Percentiles rank a stretch among this genome's conserved stretches.
Conservation (phyloP, 176 grass and related monocot species). For the Echinochloa phyllopogon region DNA sequence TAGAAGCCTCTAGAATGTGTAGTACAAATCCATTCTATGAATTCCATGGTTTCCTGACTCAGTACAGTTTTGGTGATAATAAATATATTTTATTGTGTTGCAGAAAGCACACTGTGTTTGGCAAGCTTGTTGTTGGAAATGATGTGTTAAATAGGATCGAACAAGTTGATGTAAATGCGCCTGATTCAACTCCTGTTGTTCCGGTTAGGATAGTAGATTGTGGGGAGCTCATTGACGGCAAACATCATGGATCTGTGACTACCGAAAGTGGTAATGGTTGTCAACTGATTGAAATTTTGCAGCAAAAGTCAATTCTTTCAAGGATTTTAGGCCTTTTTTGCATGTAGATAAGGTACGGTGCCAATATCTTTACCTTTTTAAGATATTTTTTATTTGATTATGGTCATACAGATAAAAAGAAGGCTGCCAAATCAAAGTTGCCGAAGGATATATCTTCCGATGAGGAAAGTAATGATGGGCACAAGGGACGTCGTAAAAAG, state of each 20-base stretch:
- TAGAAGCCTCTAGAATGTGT: background rate
- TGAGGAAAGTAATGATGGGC: slow-evolving; percentile 65
- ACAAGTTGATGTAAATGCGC: slow-evolving; percentile 67
- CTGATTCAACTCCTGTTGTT: slow-evolving; percentile 57
- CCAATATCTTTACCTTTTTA: background rate
- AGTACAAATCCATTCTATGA: background rate
- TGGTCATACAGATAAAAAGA: slow-evolving; percentile 68
- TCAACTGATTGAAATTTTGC: background rate
- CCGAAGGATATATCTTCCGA: slow-evolving; percentile 57
- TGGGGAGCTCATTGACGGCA: slow-evolving; percentile 71
- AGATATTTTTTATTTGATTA: slow-evolving; percentile 15
- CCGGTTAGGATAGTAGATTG: slow-evolving; percentile 83
- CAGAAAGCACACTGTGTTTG: slow-evolving; percentile 97
- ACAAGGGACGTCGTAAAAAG: slow-evolving; percentile 63
- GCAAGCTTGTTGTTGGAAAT: slow-evolving; percentile 85
- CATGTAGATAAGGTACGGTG: background rate
- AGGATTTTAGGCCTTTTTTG: slow-evolving; percentile 20
- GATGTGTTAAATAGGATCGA: slow-evolving; percentile 88
- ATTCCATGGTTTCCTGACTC: background rate
- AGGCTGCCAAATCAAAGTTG: slow-evolving; percentile 63
- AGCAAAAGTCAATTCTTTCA: background rate
- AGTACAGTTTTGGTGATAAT: slow-evolving; percentile 31
- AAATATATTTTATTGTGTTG: slow-evolving; percentile 34
- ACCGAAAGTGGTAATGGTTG: slow-evolving; percentile 53
- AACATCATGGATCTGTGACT: slow-evolving; percentile 27